Base-by-base conservation (phyloP, 306 rosid species). In the Morella rubra region DNA sequence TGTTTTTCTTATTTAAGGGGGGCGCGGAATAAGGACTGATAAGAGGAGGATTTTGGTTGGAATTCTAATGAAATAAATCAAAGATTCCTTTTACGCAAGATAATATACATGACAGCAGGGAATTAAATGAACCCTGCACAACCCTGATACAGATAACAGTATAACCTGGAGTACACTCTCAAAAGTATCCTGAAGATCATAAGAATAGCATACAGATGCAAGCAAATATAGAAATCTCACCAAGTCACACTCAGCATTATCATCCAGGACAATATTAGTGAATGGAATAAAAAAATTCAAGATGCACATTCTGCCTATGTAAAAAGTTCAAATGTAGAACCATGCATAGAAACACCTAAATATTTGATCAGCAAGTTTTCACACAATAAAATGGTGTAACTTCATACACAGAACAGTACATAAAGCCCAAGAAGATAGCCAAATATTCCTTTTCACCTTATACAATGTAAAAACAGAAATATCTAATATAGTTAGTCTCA, bases 91-190 rank as follows among this genome's bases (percentile, higher is more conserved):
- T 32, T 32, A 32, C 37, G 37, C 37, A 32, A 32, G 37, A 32
- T 32, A 32, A 49, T 15, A 59, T 19, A 37, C 62, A 77, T 60
- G 75, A 75, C 53, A 19, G 24, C 27, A 61, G 37, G 67, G 51
- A 55, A 82, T 52, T 54, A 62, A 77, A 76, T 55, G 47, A 65
- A 18, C 2, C 14, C 18, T 65, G 50, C 19, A 65, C 27, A 65
- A 65, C 42, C 32, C 15, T 27, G 4, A 42, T 18, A 66, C 50
- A 42, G 9, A 64, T 40, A 46, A 37, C 46, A 37, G 40, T 76
- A 46, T 51, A 68, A 76, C 71, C 55, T 60, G 54, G n/a, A 60
- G 81, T 16, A 37, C 61, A 58, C 67, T 66, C 50, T 40, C 50
- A 59, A 44, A 71, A 72, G 19, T 44, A 56, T 22, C 6, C 11